These are phyloP conservation scores for Backusella macrospora DNA, from an alignment of 192 early-diverging fungal species.

Conservation along the genomic window DNA sequence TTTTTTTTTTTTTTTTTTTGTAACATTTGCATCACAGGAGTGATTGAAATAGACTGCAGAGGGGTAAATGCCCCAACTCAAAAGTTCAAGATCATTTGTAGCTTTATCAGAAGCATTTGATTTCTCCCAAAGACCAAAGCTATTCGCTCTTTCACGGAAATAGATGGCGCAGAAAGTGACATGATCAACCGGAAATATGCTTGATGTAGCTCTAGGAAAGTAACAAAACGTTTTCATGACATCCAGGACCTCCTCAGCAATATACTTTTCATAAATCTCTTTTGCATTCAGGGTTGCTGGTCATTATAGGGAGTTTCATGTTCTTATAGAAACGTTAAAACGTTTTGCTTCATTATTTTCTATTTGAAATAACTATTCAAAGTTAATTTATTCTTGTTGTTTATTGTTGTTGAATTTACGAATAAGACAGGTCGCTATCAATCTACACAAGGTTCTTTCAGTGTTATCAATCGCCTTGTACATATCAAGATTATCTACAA, in stretches of 20 bases:
- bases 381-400: neutral
- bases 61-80: constrained; percentile 65
- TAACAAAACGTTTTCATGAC: constrained; percentile 21
- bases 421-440: constrained; percentile 32
- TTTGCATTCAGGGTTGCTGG: neutral
- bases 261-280: neutral
- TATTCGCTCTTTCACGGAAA: constrained; percentile 69
- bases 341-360: constrained; percentile 31
- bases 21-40: constrained; percentile 63
- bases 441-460: constrained; percentile 27
- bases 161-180: constrained; percentile 53
- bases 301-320: neutral
- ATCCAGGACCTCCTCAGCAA: constrained; percentile 19
- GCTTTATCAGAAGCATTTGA: constrained; percentile 32
- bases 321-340: constrained; percentile 17
- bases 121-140: constrained; percentile 69
- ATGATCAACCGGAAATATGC: constrained; percentile 35
- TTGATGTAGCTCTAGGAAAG: constrained; percentile 13
- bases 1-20: too few relatives aligned
- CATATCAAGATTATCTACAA: neutral
- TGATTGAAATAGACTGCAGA: constrained; percentile 71
- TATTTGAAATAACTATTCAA: constrained; percentile 18
- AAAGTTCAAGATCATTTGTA: constrained; percentile 46
- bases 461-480: neutral
- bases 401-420: constrained; percentile 3